These are phyloP conservation scores for Arthrinium phaeospermum DNA, from an alignment of 2,329 filamentous ascomycete species.

Conservation along the genomic window DNA sequence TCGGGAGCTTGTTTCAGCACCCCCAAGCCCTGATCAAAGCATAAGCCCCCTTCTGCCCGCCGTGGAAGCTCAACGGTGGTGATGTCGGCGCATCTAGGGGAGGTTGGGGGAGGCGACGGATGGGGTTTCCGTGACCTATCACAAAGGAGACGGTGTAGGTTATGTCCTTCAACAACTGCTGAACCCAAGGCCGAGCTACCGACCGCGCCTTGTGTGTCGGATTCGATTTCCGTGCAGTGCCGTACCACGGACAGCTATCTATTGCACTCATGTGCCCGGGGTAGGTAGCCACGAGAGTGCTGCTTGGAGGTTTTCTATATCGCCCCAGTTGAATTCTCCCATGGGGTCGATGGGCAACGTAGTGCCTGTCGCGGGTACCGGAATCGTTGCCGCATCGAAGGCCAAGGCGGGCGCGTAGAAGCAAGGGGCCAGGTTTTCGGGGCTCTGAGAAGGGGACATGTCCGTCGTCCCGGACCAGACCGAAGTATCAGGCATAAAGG, in stretches of 20 bases:
- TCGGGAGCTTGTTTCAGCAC: neutral
- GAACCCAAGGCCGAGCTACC: neutral
- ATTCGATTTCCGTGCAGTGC: neutral
- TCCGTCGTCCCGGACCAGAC: neutral
- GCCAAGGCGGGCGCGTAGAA: neutral
- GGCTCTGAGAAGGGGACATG: neutral
- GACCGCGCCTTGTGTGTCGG: neutral
- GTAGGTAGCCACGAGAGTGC: neutral
- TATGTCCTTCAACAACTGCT: neutral
- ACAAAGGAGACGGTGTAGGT: neutral
- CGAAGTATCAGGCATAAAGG: neutral
- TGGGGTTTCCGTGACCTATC: neutral
- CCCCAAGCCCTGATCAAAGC: neutral
- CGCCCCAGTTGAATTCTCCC: neutral
- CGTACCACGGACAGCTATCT: neutral
- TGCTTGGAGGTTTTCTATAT: neutral
- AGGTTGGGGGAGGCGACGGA: no score
- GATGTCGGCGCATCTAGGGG: neutral
- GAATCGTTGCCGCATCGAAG: neutral
- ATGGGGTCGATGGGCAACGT: neutral
- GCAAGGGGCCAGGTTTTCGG: neutral
- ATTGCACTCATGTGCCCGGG: neutral
- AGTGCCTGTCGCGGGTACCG: neutral
- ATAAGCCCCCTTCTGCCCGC: neutral
- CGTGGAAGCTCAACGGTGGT: neutral